Evolutionary conservation across 1,284 basidiomycete species (phyloP), one percentile per base, ranked within the genome.

Genomic region (Vanrija sp.): DNA sequence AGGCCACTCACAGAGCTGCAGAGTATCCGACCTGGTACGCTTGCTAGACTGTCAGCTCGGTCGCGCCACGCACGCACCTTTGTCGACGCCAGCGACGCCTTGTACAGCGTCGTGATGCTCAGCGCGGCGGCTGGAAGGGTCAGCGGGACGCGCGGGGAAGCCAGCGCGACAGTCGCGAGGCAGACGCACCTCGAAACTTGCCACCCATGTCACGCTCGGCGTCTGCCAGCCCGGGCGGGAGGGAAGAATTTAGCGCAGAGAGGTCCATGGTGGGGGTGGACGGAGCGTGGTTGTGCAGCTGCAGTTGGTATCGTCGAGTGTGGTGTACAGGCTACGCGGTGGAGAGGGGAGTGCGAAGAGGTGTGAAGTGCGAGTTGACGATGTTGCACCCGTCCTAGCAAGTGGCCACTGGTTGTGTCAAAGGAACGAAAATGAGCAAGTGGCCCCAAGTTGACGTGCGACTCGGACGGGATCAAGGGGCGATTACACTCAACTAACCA

Each of bases 151-250:
- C 10, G 37, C 37, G 37, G n/a, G n/a, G 37, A 39, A 18, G 37
- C 37, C 20, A 35, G 15, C 15, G 24, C 10, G 39, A 14, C 18
- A 19, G n/a, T 23, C 20, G 31, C 9, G 2, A 8, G 36, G 1
- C n/a, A 22, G 9, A 68, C 72, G 52, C 38, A 76, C 76, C 75
- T 68, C 75, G 71, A 54, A 77, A 77, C 63, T 75, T 74, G 45
- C 76, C 75, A 46, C 74, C 74, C 67, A 77, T 75, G 45, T 76
- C 75, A 39, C 72, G 62, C 64, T 77, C 75, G 3, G 72, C 75
- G 56, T 75, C 69, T 18, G 74, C 74, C 45, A 76, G 57, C 16
- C 64, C 75, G 2, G 69, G 68, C 3, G 72, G 72, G 19, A 76
- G 55, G 8, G 70, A 71, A n/a, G 66, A 66, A 44, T 65, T 62